Evolutionary conservation across 2,329 filamentous ascomycete species (phyloP), one percentile per base, ranked within the genome.

Genomic region (Colletotrichum tanaceti): DNA sequence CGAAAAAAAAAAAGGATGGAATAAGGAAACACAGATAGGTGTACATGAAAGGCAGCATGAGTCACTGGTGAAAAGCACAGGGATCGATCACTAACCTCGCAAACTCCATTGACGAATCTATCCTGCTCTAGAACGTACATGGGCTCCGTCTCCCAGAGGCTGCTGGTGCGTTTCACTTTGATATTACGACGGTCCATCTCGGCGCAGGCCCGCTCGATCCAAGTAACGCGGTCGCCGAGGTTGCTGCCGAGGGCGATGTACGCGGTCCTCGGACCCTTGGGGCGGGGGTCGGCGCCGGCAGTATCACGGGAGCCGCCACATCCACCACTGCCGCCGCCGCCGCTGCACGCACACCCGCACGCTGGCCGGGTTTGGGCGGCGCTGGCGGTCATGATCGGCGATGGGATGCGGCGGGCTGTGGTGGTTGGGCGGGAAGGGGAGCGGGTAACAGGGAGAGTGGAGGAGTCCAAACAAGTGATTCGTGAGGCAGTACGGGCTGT

Each of bases 121-220:
- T 90, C 90, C 78, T 99, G 96, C 71, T 98, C 91, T 71, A 92
- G 83, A 71, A 98, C 92, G 79, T 99, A 99, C 96, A 99, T 99
- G 24, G 96, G 93, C 74, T 93, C 90, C 4, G 95, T 99, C 82
- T 98, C 94, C 87, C 96, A 99, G 3, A 99, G 84, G 70, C 90
- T 91, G 78, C 95, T 98, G 0, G 95, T 97, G 74, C 90, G 86
- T 74, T 89, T 86, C 46, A 99, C 87, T 61, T 81, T 87, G 76
- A 98, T 93, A 41, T 89, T 90, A 24, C 88, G 84, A 52, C 84
- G 82, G 71, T 92, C 89, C 89, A 99, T 93, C 76, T 91, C 87
- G 52, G 84, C 84, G 77, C 94, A 94, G 0, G 96, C 95, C 74
- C 86, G 85, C 78, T 98, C 94, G 72, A 99, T 97, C 87, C 91